These are phyloP conservation scores for Crithidia bombi DNA, from an alignment of 208 protist genomes.

Conservation along the genomic window DNA sequence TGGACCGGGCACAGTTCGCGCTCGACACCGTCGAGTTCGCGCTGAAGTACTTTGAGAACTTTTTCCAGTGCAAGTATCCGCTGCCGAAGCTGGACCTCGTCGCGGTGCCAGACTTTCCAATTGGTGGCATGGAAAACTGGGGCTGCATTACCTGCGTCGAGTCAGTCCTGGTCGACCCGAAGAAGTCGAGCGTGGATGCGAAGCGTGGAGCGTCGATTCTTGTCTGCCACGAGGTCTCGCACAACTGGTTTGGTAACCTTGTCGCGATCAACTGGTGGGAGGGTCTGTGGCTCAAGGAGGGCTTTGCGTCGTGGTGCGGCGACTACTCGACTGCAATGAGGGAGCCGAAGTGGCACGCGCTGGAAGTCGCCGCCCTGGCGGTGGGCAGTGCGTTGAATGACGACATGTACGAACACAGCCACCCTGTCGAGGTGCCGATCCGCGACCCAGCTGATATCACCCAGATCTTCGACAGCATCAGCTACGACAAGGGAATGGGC, in stretches of 20 bases:
- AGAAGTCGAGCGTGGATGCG: slow-evolving; percentile 51
- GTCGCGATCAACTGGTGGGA: slow-evolving; percentile 99
- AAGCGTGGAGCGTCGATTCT: slow-evolving; percentile 89
- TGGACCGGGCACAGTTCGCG: slow-evolving; percentile 68
- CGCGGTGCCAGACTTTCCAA: slow-evolving; percentile 95
- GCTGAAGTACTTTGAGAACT: slow-evolving; percentile 86
- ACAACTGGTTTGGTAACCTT: slow-evolving; percentile 99
- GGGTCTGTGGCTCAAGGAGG: slow-evolving; percentile 99
- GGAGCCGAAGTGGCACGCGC: slow-evolving; percentile 89
- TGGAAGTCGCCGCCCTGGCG: slow-evolving; percentile 80
- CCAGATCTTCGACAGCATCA: slow-evolving; percentile 98
- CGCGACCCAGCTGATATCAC: slow-evolving; percentile 91
- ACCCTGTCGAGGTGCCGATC: slow-evolving; percentile 97
- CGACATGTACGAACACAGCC: slow-evolving; percentile 92
- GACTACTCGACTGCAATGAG: slow-evolving; percentile 79
- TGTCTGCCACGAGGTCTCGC: slow-evolving; percentile 97
- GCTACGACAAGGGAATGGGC: slow-evolving; percentile 95
- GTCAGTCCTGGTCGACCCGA: slow-evolving; percentile 81
- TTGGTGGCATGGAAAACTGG: slow-evolving; percentile 98
- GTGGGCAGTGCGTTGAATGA: slow-evolving; percentile 77
- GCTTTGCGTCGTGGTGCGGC: slow-evolving; percentile 98
- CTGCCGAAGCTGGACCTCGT: slow-evolving; percentile 98
- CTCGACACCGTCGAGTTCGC: slow-evolving; percentile 78
- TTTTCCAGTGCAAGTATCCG: slow-evolving; percentile 92
- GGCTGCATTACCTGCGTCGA: slow-evolving; percentile 95